Percentiles rank a stretch among this genome's conserved stretches.
These are phyloP conservation scores for Dacryopinax primogenitus DNA, from an alignment of 768 basidiomycete species.

Conservation along the genomic window DNA sequence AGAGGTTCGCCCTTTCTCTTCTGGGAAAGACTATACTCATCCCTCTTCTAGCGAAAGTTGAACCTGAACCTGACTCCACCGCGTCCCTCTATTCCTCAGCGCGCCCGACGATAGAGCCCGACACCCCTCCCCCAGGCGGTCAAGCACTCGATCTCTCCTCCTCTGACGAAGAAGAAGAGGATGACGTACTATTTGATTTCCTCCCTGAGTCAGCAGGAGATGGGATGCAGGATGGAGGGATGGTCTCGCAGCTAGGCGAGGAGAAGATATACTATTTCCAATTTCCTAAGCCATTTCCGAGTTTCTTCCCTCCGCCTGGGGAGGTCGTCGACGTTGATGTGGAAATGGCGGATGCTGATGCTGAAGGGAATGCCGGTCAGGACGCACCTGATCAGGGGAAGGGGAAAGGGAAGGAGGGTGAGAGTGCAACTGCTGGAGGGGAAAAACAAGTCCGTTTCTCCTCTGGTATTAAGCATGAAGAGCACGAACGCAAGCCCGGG, in stretches of 20 bases:
- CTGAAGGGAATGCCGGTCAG: constrained; percentile 14
- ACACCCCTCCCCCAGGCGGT: constrained; percentile 5
- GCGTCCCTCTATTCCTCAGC: constrained; percentile 10
- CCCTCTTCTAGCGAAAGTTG: not conserved
- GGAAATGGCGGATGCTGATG: constrained; percentile 14
- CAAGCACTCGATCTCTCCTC: not conserved
- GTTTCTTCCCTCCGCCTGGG: constrained; percentile 38
- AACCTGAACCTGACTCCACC: constrained; percentile 12
- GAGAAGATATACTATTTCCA: constrained; percentile 66
- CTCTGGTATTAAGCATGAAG: constrained; percentile 15
- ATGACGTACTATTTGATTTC: not conserved
- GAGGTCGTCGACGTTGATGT: constrained; percentile 28
- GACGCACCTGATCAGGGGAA: constrained; percentile 19
- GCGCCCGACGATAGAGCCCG: constrained; percentile 11
- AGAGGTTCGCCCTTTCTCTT: too few relatives aligned
- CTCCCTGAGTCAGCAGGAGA: not conserved
- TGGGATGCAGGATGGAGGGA: not conserved
- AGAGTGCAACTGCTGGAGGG: constrained; percentile 4
- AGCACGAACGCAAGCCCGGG: constrained; percentile 24
- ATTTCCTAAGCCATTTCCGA: constrained; percentile 76
- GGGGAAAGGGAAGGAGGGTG: constrained; percentile 11
- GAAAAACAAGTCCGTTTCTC: constrained; percentile 13
- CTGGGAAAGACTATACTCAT: too few relatives aligned
- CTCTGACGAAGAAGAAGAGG: constrained; percentile 28
- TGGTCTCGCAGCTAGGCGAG: constrained; percentile 19